These are phyloP conservation scores for Micromonas pusilla DNA, from an alignment of 139 green algal genomes.

Conservation along the genomic window DNA sequence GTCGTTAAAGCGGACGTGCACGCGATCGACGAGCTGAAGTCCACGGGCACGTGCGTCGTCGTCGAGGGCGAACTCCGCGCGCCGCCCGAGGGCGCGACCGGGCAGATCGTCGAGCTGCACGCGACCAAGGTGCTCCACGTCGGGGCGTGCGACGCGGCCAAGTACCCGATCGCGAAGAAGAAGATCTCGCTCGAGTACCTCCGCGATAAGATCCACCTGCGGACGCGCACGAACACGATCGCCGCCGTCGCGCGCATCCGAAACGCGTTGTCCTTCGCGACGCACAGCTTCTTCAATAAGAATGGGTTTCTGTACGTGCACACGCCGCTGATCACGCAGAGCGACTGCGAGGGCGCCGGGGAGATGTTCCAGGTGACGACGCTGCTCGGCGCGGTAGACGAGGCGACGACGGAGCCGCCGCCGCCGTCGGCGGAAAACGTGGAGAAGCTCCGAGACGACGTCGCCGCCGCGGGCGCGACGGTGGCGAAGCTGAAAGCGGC, in stretches of 20 bases:
- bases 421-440: conserved; percentile 46
- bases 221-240: conserved; percentile 93
- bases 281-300: conserved; percentile 91
- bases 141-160: conserved; percentile 67
- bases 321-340: conserved; percentile 90
- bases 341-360: conserved; percentile 92
- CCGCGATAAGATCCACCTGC: conserved; percentile 78
- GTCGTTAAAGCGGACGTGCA: conserved; percentile 29
- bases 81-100: conserved; percentile 13
- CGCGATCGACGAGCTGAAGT: conserved; percentile 16
- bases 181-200: conserved; percentile 90
- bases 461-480: conserved; percentile 16
- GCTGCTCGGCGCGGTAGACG: conserved; percentile 46
- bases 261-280: conserved; percentile 89
- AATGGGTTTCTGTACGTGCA: conserved; percentile 95
- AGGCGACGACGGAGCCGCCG: conserved; percentile 21
- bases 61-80: conserved; percentile 29
- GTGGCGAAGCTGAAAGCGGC: not conserved
- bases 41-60: conserved; percentile 32
- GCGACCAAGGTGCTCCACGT: conserved; percentile 68
- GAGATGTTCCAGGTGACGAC: conserved; percentile 96
- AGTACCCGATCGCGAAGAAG: conserved; percentile 94
- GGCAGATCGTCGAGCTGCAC: conserved; percentile 56
- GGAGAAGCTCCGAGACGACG: conserved; percentile 29
- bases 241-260: conserved; percentile 85